Base-by-base conservation (phyloP, 2,329 filamentous ascomycete genomes). In the Oidium heveae region DNA sequence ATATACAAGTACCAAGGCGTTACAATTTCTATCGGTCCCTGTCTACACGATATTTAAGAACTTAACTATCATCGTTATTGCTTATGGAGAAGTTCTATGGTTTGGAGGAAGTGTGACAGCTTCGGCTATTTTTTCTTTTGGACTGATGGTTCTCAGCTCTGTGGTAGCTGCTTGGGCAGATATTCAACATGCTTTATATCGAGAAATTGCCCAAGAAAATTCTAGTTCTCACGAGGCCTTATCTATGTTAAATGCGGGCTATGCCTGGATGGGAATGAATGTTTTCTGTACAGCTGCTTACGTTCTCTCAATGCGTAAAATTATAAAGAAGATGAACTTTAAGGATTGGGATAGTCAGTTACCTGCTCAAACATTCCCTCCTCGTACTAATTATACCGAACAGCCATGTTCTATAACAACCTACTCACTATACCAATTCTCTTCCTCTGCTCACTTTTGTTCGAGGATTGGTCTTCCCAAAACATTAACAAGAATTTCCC, bases 1-100 rank as follows among this genome's bases (percentile, higher is more conserved):
- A 69, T 98, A 96, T 71, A 96, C 91, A 55, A 82, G 86, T 64
- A 91, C 86, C 64, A 95, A 95, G 72, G 87, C 91, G 20, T 79
- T 98, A 49, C 87, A 95, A 70, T 96, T 82, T 70, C 83, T 98
- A 58, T 95, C 88, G 34, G 94, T 98, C 55, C 91, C 91, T 24
- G 91, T 98, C 28, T 98, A 98, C 71, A 98, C 91, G 55, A 98
- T 98, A 67, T 98, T 98, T 77, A 98, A 98, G 77, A 98, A 98
- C 72, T 70, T 98, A 72, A 96, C 91, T 58, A 98, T 94, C 68
- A 96, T 98, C 64, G 80, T 96, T 60, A 98, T 96, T 64, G 91
- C 91, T 55, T 98, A 98, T 62, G 91, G 91, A 61, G 91, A 98
- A 70, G 89, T 98, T 33, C 76, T 98, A 54, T 96, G 89, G 88